Conservation (phyloP, 441 rosid species). For the Adansonia grandidieri region DNA sequence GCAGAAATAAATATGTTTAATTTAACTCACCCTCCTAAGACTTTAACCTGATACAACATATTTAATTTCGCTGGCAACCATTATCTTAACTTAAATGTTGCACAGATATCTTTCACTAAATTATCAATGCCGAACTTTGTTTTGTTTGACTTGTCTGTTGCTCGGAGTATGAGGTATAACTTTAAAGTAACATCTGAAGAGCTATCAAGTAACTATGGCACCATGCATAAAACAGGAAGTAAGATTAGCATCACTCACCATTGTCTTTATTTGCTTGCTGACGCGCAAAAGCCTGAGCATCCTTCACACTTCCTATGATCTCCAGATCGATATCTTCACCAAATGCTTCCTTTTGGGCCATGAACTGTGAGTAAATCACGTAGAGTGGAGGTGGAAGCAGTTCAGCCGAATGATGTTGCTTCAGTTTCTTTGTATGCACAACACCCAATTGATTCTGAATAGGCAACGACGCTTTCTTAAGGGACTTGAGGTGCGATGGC, state of each 20-base stretch:
- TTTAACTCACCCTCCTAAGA: neutral
- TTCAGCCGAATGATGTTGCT: slow-evolving; percentile 81
- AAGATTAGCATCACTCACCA: slow-evolving; percentile 42
- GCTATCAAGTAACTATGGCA: neutral
- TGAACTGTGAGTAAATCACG: slow-evolving; percentile 75
- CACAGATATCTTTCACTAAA: neutral
- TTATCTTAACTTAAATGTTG: neutral
- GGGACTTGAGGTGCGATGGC: slow-evolving; percentile 82
- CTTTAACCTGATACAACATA: neutral
- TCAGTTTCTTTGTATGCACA: slow-evolving; percentile 69
- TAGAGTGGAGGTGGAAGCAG: slow-evolving; percentile 91
- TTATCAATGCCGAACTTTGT: neutral
- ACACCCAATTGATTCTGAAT: slow-evolving; percentile 85
- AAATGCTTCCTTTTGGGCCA: slow-evolving; percentile 89
- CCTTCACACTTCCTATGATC: slow-evolving; percentile 75
- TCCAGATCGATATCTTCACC: slow-evolving; percentile 74
- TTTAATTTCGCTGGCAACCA: neutral
- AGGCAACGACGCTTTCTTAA: slow-evolving; percentile 91
- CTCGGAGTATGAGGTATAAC: neutral
- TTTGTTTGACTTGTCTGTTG: neutral
- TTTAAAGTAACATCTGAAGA: neutral
- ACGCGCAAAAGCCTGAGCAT: slow-evolving; percentile 71
- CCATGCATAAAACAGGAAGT: neutral
- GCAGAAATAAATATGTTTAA: neutral
- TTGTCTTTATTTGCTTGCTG: slow-evolving; percentile 76